These are phyloP conservation scores for Sarocladiaceae sp. DNA, from an alignment of 2,329 filamentous ascomycete species.

Conservation along the genomic window DNA sequence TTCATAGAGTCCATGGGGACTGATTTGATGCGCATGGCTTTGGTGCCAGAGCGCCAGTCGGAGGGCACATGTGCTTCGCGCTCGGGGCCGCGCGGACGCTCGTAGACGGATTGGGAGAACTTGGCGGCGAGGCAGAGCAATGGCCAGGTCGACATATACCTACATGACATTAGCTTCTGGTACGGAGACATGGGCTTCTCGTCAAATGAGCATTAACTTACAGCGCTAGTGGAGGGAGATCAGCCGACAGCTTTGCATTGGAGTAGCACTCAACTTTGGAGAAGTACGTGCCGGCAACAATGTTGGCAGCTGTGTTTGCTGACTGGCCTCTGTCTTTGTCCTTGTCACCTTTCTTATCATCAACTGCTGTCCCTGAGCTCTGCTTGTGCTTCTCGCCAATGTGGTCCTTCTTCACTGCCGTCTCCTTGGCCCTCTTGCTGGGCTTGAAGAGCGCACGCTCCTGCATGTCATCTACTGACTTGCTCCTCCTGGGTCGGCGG, in stretches of 20 bases:
- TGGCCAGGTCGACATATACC: conserved; percentile 68
- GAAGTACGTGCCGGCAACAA: conserved; percentile 52
- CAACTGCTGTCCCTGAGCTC: conserved; percentile 3
- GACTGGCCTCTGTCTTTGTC: conserved; percentile 7
- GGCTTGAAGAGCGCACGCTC: conserved; percentile 3
- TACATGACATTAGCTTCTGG: conserved; percentile 19
- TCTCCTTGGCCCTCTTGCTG: conserved; percentile 16
- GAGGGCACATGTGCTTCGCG: conserved; percentile 63
- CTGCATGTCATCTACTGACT: not conserved
- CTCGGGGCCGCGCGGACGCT: conserved; percentile 55
- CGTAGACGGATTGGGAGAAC: conserved; percentile 71
- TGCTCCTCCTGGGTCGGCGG: not conserved
- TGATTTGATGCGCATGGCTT: conserved; percentile 80
- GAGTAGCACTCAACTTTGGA: conserved; percentile 72
- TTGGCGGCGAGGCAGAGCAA: conserved; percentile 72
- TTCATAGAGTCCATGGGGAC: conserved; percentile 71
- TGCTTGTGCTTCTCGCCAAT: conserved; percentile 3
- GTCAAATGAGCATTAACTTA: conserved; percentile 30
- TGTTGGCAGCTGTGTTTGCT: conserved; percentile 8
- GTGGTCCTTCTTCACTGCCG: conserved; percentile 22
- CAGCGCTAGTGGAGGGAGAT: conserved; percentile 62
- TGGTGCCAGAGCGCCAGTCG: conserved; percentile 68
- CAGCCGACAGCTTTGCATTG: conserved; percentile 66
- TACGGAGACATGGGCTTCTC: not conserved
- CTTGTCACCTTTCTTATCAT: conserved; percentile 19